phyloP scores from a whole-genome alignment of 208 protist species.

The Acanthamoeba divionensis region DNA sequence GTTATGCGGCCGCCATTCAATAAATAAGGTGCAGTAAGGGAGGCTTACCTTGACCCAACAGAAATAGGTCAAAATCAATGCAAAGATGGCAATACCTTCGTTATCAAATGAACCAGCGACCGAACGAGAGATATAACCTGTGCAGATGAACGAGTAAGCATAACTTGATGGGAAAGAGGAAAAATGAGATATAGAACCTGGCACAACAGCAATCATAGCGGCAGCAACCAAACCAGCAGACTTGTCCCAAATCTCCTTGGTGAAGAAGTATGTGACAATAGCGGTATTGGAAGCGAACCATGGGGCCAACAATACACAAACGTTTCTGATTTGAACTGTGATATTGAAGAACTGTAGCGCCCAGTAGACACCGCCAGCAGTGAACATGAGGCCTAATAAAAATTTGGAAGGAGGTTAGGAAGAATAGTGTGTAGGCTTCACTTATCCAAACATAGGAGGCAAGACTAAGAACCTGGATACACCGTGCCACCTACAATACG shows the following conservation, averaged over 20 bases:
- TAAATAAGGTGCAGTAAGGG: no score
- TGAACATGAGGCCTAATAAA: slow-evolving; percentile 89
- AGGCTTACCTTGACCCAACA: slow-evolving; percentile 50
- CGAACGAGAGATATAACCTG: slow-evolving; percentile 94
- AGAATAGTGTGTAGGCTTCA: neutral
- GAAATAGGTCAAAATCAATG: slow-evolving; percentile 88
- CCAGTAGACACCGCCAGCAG: slow-evolving; percentile 89
- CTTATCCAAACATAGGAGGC: neutral
- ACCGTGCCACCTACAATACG: slow-evolving; percentile 95
- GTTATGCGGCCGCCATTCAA: no score
- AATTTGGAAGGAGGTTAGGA: neutral
- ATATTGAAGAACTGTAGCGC: slow-evolving; percentile 84
- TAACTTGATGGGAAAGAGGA: slow-evolving; percentile 64
- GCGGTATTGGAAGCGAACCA: slow-evolving; percentile 89
- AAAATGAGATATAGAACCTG: slow-evolving; percentile 61
- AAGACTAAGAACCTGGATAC: slow-evolving; percentile 88
- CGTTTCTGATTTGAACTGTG: slow-evolving; percentile 90
- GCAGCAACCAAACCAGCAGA: slow-evolving; percentile 83
- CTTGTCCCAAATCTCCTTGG: slow-evolving; percentile 83
- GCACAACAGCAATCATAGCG: slow-evolving; percentile 86
- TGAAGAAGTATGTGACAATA: slow-evolving; percentile 87
- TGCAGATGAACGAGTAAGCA: slow-evolving; percentile 61
- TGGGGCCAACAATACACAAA: slow-evolving; percentile 94
- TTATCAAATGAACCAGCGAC: slow-evolving; percentile 98
- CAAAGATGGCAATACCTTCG: slow-evolving; percentile 96